Evolutionary conservation across 2,329 filamentous ascomycete genomes (phyloP).

Genomic region (Aspergillus brasiliensis): DNA sequence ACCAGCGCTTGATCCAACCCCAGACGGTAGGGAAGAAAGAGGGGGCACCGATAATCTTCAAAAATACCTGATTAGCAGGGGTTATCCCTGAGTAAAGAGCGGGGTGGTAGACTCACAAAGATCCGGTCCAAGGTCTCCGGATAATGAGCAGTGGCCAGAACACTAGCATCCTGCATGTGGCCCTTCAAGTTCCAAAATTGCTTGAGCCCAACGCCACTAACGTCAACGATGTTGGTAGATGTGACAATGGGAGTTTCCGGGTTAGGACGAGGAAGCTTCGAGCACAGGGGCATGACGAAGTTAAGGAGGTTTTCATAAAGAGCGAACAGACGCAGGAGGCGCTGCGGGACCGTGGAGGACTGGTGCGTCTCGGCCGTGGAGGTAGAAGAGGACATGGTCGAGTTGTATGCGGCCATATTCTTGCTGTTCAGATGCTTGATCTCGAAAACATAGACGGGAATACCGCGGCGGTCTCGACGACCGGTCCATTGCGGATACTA

Average conservation of each 20-base stretch:
- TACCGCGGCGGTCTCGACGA: constrained; percentile 83
- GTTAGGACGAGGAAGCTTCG: constrained; percentile 72
- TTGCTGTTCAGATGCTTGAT: constrained; percentile 81
- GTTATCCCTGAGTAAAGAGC: background rate
- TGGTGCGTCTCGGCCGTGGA: constrained; percentile 63
- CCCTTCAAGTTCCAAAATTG: constrained; percentile 94
- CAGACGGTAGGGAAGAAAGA: constrained; percentile 86
- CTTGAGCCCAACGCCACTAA: constrained; percentile 81
- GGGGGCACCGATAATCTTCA: constrained; percentile 80
- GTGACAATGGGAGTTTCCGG: constrained; percentile 85
- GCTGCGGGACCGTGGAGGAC: constrained; percentile 59
- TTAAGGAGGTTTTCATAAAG: constrained; percentile 90
- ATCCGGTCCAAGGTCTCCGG: constrained; percentile 88
- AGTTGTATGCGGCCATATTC: constrained; percentile 75
- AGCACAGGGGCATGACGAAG: constrained; percentile 84
- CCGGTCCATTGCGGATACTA: constrained; percentile 96
- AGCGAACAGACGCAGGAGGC: constrained; percentile 83
- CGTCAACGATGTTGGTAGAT: constrained; percentile 93
- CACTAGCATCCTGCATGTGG: constrained; percentile 91
- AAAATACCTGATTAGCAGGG: background rate
- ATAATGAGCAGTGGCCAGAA: constrained; percentile 88
- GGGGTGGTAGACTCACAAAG: constrained; percentile 54
- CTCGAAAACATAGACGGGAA: constrained; percentile 89
- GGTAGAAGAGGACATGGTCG: constrained; percentile 45
- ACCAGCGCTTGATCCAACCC: constrained; percentile 96